phyloP scores from a whole-genome alignment of 2,329 filamentous ascomycete genomes.

The Talaromyces sp. region DNA sequence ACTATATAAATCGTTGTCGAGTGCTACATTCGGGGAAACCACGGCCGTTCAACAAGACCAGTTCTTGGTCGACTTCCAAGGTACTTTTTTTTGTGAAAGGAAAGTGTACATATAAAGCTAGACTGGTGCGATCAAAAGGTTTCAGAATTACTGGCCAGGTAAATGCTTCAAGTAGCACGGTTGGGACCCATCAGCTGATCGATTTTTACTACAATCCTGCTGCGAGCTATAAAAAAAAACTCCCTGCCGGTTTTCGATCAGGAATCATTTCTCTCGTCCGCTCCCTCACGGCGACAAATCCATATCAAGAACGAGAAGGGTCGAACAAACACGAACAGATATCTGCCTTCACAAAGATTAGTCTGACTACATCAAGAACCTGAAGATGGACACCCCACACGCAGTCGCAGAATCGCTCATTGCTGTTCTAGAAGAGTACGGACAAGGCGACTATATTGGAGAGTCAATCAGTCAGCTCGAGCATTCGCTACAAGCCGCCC shows the following conservation, averaged over 20 bases:
- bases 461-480: conserved; percentile 36
- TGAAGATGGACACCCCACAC: not conserved
- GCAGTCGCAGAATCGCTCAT: conserved; percentile 23
- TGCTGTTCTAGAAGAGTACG: conserved; percentile 29
- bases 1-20: not conserved
- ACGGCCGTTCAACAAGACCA: no score
- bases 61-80: no score
- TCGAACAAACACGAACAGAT: not conserved
- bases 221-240: not conserved
- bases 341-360: not conserved
- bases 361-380: not conserved
- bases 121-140: no score
- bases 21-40: not conserved
- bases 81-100: no score
- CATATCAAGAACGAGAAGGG: no score
- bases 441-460: conserved; percentile 34
- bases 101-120: no score
- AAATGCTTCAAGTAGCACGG: not conserved
- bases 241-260: not conserved
- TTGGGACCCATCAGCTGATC: not conserved
- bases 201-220: not conserved
- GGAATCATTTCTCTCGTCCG: not conserved
- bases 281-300: not conserved
- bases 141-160: not conserved
- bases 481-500: conserved; percentile 32